Conservation (phyloP, 805 yeast genomes). For the Hanseniaspora taiwanica region DNA sequence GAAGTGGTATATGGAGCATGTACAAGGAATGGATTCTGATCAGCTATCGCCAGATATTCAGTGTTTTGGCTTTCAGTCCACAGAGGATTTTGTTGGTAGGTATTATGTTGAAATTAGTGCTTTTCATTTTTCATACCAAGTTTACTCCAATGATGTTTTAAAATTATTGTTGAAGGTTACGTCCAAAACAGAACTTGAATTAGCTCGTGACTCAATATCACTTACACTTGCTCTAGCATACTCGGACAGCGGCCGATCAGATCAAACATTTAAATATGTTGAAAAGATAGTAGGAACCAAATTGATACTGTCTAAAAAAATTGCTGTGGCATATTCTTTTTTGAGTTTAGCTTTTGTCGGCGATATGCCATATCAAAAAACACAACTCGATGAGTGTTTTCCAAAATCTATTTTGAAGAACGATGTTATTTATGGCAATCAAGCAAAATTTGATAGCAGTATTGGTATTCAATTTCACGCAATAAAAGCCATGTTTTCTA, state of each 20-base stretch:
- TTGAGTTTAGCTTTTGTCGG: neutral
- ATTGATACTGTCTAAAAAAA: neutral
- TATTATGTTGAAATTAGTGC: slow-evolving; percentile 30
- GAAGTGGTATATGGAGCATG: slow-evolving; percentile 6
- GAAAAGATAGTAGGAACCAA: neutral
- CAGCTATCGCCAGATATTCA: slow-evolving; percentile 1
- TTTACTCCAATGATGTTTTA: neutral
- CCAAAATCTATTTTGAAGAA: slow-evolving; percentile 9
- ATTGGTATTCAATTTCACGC: slow-evolving; percentile 5
- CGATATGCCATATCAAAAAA: neutral
- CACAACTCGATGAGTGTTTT: slow-evolving; percentile 6
- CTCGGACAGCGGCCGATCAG: slow-evolving; percentile 27
- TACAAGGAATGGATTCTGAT: neutral
- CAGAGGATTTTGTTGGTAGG: slow-evolving; percentile 21
- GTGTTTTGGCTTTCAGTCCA: slow-evolving; percentile 26
- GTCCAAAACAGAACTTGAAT: slow-evolving; percentile 4
- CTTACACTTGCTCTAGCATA: slow-evolving; percentile 32
- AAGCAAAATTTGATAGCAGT: slow-evolving; percentile 8
- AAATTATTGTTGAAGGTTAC: neutral
- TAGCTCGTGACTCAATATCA: slow-evolving; percentile 25
- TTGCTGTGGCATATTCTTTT: neutral
- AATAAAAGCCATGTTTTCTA: slow-evolving; percentile 7
- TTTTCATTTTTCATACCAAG: slow-evolving; percentile 17
- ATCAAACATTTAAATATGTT: slow-evolving; percentile 8
- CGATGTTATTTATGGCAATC: slow-evolving; percentile 10